These are phyloP conservation scores for Codiaeum variegatum DNA, from an alignment of 441 rosid genomes.

Conservation along the genomic window DNA sequence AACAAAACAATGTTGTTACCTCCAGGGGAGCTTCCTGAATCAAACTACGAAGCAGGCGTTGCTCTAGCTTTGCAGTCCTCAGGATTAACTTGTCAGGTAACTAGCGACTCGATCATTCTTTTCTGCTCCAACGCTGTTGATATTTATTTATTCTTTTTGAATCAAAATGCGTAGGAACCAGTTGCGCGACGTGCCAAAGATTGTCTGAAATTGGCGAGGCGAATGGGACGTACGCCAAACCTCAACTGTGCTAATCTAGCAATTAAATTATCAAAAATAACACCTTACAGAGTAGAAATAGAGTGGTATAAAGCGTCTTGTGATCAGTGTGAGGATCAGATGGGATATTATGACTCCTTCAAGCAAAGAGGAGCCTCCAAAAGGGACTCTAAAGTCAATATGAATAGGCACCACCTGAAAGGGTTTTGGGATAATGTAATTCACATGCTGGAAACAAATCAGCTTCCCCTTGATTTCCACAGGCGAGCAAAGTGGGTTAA, in stretches of 20 bases:
- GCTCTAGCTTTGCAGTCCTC: conserved; percentile 60
- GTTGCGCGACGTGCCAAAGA: conserved; percentile 35
- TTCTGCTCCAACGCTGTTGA: too few species aligned
- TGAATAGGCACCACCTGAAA: conserved; percentile 54
- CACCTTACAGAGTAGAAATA: conserved; percentile 50
- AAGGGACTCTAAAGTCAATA: conserved; percentile 46
- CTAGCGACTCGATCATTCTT: too few species aligned
- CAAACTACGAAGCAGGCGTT: conserved; percentile 58
- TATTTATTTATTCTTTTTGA: background rate
- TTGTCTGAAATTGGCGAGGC: conserved; percentile 43
- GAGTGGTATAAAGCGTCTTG: conserved; percentile 66
- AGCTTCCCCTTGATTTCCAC: conserved; percentile 65
- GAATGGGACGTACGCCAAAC: conserved; percentile 42
- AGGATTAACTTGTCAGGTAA: conserved; percentile 47
- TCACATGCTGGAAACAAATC: conserved; percentile 49
- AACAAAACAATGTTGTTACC: conserved; percentile 32
- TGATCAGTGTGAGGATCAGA: conserved; percentile 44
- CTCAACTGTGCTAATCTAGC: conserved; percentile 55
- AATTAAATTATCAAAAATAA: conserved; percentile 40
- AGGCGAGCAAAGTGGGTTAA: conserved; percentile 54
- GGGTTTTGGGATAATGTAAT: conserved; percentile 59
- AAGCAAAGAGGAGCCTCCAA: conserved; percentile 41
- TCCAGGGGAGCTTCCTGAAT: conserved; percentile 31
- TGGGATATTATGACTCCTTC: conserved; percentile 76
- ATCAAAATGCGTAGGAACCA: conserved; percentile 30